These are phyloP conservation scores for Fusarium concolor DNA, from an alignment of 2,329 filamentous ascomycete species.

Conservation along the genomic window DNA sequence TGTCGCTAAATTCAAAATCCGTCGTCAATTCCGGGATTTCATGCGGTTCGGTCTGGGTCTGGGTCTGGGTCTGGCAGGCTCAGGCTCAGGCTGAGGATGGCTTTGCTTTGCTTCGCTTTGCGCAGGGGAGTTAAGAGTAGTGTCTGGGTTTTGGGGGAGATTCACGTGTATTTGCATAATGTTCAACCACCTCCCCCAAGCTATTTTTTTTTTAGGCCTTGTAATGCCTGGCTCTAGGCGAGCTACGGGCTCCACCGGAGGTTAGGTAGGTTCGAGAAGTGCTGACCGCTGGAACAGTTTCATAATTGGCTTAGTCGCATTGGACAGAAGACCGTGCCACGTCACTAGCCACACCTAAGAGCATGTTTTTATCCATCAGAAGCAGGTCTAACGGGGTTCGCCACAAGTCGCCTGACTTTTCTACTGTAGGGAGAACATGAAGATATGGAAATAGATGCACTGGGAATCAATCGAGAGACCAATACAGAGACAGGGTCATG, in stretches of 20 bases:
- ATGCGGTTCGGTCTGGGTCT: conserved; percentile 41
- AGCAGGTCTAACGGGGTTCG: conserved; percentile 37
- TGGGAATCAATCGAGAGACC: conserved; percentile 21
- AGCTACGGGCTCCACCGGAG: conserved; percentile 21
- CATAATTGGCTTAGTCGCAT: conserved; percentile 5
- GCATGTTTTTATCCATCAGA: conserved; percentile 33
- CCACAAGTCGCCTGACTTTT: conserved; percentile 39
- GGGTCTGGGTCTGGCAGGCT: conserved; percentile 13
- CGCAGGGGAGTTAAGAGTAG: conserved; percentile 27
- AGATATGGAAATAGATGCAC: conserved; percentile 14
- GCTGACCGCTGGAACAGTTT: conserved; percentile 1
- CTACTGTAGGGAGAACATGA: conserved; percentile 13
- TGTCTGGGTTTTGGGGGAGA: conserved; percentile 10
- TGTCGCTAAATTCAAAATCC: conserved; percentile 44
- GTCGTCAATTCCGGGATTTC: conserved; percentile 46
- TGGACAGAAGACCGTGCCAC: conserved; percentile 28
- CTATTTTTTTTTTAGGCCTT: conserved; percentile 20
- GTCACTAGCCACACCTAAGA: conserved; percentile 41
- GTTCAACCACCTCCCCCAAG: conserved; percentile 6
- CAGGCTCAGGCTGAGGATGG: conserved; percentile 21
- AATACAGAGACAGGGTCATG: conserved; percentile 53
- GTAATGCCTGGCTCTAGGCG: conserved; percentile 11
- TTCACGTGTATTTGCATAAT: conserved; percentile 46
- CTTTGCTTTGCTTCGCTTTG: conserved; percentile 28
- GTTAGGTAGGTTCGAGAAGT: conserved; percentile 1